Evolutionary conservation across 371 early-diverging fungal genomes (phyloP).

Genomic region (Syncephalastrum sp.): DNA sequence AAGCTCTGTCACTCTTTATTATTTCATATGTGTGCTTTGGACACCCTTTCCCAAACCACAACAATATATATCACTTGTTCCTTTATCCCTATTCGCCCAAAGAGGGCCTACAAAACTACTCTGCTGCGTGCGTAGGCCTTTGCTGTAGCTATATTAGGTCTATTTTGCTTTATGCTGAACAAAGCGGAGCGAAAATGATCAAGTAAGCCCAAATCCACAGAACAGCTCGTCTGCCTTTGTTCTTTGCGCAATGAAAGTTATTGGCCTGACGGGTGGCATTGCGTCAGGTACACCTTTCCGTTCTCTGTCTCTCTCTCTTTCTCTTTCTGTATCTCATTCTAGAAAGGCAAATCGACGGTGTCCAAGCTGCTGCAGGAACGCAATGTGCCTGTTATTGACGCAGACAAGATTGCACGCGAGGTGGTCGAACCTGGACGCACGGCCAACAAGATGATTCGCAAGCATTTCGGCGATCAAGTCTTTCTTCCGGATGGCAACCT

Average conservation of each 20-base stretch:
- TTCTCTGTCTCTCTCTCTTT: no score
- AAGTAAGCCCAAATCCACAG: no score
- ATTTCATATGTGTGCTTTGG: no score
- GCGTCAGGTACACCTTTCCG: conserved; percentile 68
- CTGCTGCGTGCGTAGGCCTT: no score
- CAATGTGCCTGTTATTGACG: conserved; percentile 85
- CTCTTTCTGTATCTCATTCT: neutral
- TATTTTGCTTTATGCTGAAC: no score
- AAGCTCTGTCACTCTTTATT: neutral
- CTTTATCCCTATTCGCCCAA: no score
- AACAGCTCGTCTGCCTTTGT: neutral
- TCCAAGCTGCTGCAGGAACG: conserved; percentile 56
- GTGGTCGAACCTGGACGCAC: conserved; percentile 79
- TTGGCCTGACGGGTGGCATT: conserved; percentile 94
- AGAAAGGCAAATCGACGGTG: conserved; percentile 80
- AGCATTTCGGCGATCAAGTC: conserved; percentile 74
- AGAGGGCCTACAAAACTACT: no score
- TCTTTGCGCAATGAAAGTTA: conserved; percentile 65
- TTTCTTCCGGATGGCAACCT: conserved; percentile 58
- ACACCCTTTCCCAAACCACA: no score
- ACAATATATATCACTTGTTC: no score
- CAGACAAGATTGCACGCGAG: conserved; percentile 88
- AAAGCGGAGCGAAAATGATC: no score
- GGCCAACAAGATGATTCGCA: conserved; percentile 69
- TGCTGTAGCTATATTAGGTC: no score